phyloP scores from a whole-genome alignment of 768 basidiomycete species.

The Dictyophora rubrovolvata region DNA sequence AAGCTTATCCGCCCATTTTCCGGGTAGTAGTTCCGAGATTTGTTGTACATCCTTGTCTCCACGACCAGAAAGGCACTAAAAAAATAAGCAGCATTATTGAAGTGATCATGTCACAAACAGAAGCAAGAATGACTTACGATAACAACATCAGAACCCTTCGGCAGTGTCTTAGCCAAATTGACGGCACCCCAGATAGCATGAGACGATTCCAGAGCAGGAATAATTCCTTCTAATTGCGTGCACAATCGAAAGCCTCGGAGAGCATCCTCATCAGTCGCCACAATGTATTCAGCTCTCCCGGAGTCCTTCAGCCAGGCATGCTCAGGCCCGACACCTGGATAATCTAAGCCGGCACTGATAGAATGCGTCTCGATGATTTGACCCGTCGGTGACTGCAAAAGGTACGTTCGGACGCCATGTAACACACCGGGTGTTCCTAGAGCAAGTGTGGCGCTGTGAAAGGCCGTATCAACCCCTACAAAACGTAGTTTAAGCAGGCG shows the following conservation, averaged over 20 bases:
- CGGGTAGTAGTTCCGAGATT: constrained; percentile 84
- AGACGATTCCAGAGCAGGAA: constrained; percentile 95
- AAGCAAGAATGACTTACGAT: constrained; percentile 49
- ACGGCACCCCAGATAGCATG: constrained; percentile 95
- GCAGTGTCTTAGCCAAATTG: constrained; percentile 70
- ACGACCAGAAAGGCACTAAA: constrained; percentile 83
- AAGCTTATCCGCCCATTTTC: constrained; percentile 86
- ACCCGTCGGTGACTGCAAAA: constrained; percentile 78
- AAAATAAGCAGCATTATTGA: neutral
- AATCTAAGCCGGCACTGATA: constrained; percentile 91
- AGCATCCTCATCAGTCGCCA: constrained; percentile 89
- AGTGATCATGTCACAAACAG: neutral
- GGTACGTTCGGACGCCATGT: constrained; percentile 92
- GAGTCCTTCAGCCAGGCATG: constrained; percentile 96
- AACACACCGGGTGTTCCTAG: constrained; percentile 89
- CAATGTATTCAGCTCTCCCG: constrained; percentile 85
- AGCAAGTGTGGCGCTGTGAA: constrained; percentile 88
- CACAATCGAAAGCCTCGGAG: constrained; percentile 84
- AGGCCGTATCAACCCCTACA: constrained; percentile 68
- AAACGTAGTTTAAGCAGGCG: neutral
- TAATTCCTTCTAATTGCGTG: constrained; percentile 93
- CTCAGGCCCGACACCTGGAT: constrained; percentile 96
- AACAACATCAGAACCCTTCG: constrained; percentile 80
- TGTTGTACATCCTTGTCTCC: constrained; percentile 98
- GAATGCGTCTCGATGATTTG: constrained; percentile 98